Conservation (phyloP, 495 filamentous ascomycete species). For the Hypoxylon rickii region DNA sequence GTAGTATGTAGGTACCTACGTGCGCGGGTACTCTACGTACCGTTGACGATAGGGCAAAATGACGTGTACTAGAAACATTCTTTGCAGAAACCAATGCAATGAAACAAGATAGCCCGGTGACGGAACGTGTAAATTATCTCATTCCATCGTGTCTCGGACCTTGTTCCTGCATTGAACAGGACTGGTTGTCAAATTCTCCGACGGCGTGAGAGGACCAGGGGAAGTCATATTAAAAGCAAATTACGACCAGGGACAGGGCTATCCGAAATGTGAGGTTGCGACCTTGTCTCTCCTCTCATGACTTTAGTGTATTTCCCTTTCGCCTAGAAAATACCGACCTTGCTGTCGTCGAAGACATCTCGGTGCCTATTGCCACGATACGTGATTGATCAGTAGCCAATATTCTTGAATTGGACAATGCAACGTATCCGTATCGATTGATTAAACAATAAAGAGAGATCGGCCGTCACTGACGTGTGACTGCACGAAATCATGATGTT, state of each 20-base stretch:
- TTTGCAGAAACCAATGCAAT: conserved; percentile 30
- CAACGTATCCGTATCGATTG: conserved; percentile 26
- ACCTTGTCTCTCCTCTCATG: conserved; percentile 14
- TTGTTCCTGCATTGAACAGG: conserved; percentile 34
- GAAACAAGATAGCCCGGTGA: conserved; percentile 16
- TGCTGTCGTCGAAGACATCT: conserved; percentile 9
- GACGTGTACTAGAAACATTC: conserved; percentile 31
- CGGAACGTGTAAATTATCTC: conserved; percentile 28
- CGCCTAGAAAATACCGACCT: no score
- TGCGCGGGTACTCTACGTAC: no score
- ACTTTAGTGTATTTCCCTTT: no score
- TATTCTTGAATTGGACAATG: conserved; percentile 28
- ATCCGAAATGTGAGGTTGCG: conserved; percentile 33
- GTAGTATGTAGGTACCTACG: no score
- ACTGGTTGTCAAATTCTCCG: conserved; percentile 28
- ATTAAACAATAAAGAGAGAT: conserved; percentile 19
- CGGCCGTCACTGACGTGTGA: conserved; percentile 13
- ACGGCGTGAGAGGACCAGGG: conserved; percentile 22
- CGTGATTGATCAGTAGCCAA: conserved; percentile 33
- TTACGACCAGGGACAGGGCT: conserved; percentile 30
- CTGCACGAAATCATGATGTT: conserved; percentile 22
- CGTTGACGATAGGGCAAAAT: conserved; percentile 25
- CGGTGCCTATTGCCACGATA: conserved; percentile 7
- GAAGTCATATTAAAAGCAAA: conserved; percentile 33
- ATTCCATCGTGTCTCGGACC: conserved; percentile 31